Evolutionary conservation across 345 rosid genomes (phyloP).

Genomic region (Cardamine resedifolia): DNA sequence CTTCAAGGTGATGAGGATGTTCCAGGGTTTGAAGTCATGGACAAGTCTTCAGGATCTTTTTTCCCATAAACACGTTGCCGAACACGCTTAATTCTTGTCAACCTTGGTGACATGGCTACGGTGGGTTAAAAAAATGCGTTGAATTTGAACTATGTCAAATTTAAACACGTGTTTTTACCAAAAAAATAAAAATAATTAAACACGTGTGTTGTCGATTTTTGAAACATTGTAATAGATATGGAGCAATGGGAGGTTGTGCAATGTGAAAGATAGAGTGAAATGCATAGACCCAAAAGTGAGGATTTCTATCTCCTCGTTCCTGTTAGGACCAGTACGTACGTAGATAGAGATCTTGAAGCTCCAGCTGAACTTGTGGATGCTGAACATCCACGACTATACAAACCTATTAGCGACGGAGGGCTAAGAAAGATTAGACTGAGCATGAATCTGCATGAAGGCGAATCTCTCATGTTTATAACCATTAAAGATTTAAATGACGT

Average conservation of each 20-base stretch:
- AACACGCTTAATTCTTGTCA: conserved; percentile 68
- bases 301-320: conserved; percentile 58
- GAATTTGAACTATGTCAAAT: neutral
- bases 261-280: conserved; percentile 59
- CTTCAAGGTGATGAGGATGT: conserved; percentile 60
- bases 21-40: conserved; percentile 69
- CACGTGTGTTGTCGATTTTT: conserved; percentile 4
- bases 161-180: too few species aligned
- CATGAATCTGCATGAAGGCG: conserved; percentile 19
- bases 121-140: neutral
- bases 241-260: conserved; percentile 69
- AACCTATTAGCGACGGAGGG: conserved; percentile 1
- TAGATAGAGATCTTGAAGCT: conserved; percentile 15
- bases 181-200: too few species aligned
- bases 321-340: conserved; percentile 59
- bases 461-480: conserved; percentile 16
- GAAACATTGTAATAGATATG: conserved; percentile 35
- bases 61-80: conserved; percentile 52
- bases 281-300: conserved; percentile 55
- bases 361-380: conserved; percentile 12
- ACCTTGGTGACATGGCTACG: conserved; percentile 70
- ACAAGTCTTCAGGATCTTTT: conserved; percentile 44
- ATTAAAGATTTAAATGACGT: neutral
- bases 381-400: conserved; percentile 23
- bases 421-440: conserved; percentile 7